Percentiles rank a stretch among this genome's conserved stretches.
phyloP scores from a whole-genome alignment of 1,139 yeast species.

The Petasospora rhodanensis region DNA sequence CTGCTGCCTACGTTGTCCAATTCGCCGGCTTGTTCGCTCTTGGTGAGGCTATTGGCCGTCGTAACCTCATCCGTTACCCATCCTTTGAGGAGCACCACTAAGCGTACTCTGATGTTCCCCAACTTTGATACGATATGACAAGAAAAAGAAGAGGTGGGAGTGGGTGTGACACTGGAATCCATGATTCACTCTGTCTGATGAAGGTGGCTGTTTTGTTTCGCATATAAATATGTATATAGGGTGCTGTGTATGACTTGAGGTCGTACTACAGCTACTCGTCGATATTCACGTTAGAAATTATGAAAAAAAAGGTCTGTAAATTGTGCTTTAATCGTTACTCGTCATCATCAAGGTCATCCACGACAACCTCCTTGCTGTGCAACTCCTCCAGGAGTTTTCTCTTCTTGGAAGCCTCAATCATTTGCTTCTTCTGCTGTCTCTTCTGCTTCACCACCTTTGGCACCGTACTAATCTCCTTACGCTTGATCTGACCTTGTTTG shows the following conservation, averaged over 20 bases:
- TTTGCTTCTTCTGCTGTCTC: conserved; percentile 57
- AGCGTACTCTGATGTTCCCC: no score
- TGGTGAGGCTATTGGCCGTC: conserved; percentile 97
- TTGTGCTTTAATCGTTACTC: neutral
- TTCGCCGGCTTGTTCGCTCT: conserved; percentile 86
- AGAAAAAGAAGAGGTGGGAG: no score
- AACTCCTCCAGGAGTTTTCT: conserved; percentile 33
- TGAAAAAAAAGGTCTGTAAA: no score
- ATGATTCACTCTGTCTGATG: no score
- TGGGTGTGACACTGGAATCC: neutral
- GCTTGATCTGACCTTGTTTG: conserved; percentile 55
- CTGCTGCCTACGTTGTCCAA: conserved; percentile 76
- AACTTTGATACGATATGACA: no score
- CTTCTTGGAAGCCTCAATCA: conserved; percentile 77
- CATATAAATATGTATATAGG: no score
- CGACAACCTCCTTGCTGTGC: conserved; percentile 4
- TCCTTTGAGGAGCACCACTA: conserved; percentile 20
- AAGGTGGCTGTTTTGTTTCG: no score
- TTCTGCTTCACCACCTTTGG: conserved; percentile 67
- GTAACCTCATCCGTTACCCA: conserved; percentile 85
- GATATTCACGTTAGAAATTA: conserved; percentile 14
- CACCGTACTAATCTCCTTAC: conserved; percentile 82
- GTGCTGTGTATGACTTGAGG: no score
- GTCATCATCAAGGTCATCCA: conserved; percentile 7
- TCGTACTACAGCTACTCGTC: no score